phyloP scores from a whole-genome alignment of 495 filamentous ascomycete species.

The Podospora australis region DNA sequence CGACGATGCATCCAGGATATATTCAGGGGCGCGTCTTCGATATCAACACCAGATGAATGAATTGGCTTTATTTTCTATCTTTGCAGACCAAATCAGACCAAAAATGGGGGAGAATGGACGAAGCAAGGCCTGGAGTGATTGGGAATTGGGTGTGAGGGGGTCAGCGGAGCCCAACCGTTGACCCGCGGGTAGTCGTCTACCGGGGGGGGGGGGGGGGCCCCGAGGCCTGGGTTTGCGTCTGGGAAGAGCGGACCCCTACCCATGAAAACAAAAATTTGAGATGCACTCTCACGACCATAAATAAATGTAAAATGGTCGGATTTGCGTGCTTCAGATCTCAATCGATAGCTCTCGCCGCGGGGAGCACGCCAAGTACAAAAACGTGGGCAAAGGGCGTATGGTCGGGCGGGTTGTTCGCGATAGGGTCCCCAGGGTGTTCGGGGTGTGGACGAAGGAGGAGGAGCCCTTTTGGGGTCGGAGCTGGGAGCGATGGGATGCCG shows the following conservation, averaged over 20 bases:
- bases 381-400: slow-evolving; percentile 15
- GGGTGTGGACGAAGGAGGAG: slow-evolving; percentile 24
- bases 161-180: slow-evolving; percentile 3
- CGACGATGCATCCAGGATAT: background rate
- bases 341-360: slow-evolving; percentile 17
- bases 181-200: slow-evolving; percentile 8
- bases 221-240: slow-evolving; percentile 9
- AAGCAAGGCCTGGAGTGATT: background rate
- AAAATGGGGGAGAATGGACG: background rate
- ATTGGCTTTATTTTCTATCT: too few relatives aligned
- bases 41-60: slow-evolving; percentile 3
- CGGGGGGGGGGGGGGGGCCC: slow-evolving; percentile 12
- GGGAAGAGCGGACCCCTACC: slow-evolving; percentile 27
- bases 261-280: slow-evolving; percentile 19
- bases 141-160: background rate
- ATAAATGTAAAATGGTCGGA: slow-evolving; percentile 19
- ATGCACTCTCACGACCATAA: slow-evolving; percentile 4
- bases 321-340: slow-evolving; percentile 13
- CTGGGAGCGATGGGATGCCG: slow-evolving; percentile 15
- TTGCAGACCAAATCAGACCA: too few relatives aligned
- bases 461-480: slow-evolving; percentile 24
- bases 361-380: slow-evolving; percentile 30
- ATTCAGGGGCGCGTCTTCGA: slow-evolving; percentile 4
- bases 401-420: slow-evolving; percentile 9
- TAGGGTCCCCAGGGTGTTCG: slow-evolving; percentile 22